Evolutionary conservation across 495 filamentous ascomycete species (phyloP), one percentile per base, ranked within the genome.

Genomic region (Bacidia gigantensis): DNA sequence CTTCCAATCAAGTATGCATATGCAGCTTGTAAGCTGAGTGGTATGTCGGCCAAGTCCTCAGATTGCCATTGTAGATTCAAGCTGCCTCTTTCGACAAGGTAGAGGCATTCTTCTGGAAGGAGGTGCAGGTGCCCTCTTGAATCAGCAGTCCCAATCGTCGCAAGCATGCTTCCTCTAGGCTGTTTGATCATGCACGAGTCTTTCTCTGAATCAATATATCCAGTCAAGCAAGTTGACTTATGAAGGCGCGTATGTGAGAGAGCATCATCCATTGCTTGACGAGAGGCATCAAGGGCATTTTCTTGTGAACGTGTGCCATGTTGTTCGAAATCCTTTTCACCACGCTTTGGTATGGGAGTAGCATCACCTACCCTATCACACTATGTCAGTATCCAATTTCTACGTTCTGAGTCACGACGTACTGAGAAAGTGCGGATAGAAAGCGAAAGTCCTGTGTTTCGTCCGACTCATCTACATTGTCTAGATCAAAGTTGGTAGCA

Each of bases 311-410:
- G 70, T 12, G 92, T 97, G 52, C 83, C 86, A 65, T 97, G 86
- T 12, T 85, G 78, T 67, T 96, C 92, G 65, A 96, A 98, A 70
- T 98, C 92, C 65, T 98, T 98, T 62, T 92, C 86, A 46, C 92
- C 92, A 52, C 85, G 84, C 54, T 79, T 81, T 35, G 86, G 86
- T 29, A 89, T 71, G 29, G 14, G 7, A 5, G 29, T 14, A 35
- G 5, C 29, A 35, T 35, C 29, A n/a, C 29, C 14, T 35, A 7
- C 29, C 14, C 7, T 14, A 35, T 35, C 14, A 7, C 14, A 14
- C 14, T 35, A 14, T 35, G 29, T 35, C 29, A 35, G 29, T 35
- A 5, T 35, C 14, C 29, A 35, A 35, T 14, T 7, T 5, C 7
- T 14, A 35, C 14, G 29, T 14, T 14, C 14, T 35, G 29, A 14